Evolutionary conservation across 441 rosid genomes (phyloP), one percentile per base, ranked within the genome.

Genomic region (Biscutella laevigata): DNA sequence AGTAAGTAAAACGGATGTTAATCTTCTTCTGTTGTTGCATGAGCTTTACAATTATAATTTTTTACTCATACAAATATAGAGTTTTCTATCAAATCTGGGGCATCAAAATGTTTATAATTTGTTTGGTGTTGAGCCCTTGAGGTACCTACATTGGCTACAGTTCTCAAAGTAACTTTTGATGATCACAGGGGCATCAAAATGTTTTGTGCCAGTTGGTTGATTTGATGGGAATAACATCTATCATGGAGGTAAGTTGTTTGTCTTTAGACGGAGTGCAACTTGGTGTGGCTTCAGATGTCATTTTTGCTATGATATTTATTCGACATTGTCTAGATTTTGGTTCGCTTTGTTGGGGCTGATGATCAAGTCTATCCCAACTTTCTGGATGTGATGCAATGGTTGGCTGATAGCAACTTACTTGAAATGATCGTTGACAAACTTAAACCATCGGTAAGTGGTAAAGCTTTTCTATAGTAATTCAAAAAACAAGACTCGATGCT

Each of bases 321-420:
- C 54, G 16, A 37, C 44, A 7, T 60, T 62, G 40, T 58, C 41
- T 77, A 94, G 99, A 95, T 94, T 70, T 72, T 89, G 75, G 83
- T 94, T 68, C 85, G 97, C 62, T 71, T 94, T n/a, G 97, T 94
- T 15, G 96, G 99, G 21, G 97, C 95, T 9, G 99, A 94, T 58
- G 95, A 89, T 68, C 87, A 89, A 44, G 82, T 86, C 10, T 94
- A 86, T 83, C 96, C 97, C 44, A 89, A 89, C 71, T 83, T 83
- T 71, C 62, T 74, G 71, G 97, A 89, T 69, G 96, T 94, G 76
- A 89, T 94, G 95, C 96, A 82, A 62, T 86, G 92, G 88, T 66
- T 94, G 74, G 95, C 96, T 65, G 96, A 86, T 46, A 81, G 95
- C 70, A 72, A 78, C 74, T 71, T 84, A 66, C 81, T 94, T 15